These are phyloP conservation scores for Galeopsis tetrahit DNA, from an alignment of 257 asterid genomes.

Conservation along the genomic window DNA sequence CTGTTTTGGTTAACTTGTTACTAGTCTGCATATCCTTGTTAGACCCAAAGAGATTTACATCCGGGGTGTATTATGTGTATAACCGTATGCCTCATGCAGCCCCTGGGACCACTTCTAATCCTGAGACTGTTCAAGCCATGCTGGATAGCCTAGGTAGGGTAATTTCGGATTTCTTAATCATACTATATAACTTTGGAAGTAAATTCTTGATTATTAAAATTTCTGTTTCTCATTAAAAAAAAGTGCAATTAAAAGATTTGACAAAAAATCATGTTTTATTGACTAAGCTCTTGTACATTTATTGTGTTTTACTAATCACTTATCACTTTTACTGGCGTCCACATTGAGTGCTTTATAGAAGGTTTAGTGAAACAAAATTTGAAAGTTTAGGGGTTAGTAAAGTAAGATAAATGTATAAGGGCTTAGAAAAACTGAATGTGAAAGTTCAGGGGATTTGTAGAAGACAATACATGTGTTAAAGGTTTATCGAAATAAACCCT, in stretches of 20 bases:
- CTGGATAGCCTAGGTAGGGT: slow-evolving; percentile 70
- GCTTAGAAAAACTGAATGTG: too few species aligned
- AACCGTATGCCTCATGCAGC: slow-evolving; percentile 59
- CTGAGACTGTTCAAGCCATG: slow-evolving; percentile 77
- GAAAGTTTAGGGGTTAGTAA: not conserved
- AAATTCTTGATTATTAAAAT: not conserved
- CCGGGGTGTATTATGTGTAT: slow-evolving; percentile 71
- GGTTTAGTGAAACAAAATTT: not conserved
- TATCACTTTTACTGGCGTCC: not conserved
- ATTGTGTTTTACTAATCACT: too few species aligned
- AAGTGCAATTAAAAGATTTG: not conserved
- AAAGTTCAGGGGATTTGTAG: not conserved
- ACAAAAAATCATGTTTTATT: slow-evolving; percentile 11
- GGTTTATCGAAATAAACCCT: not conserved
- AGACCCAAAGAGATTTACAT: slow-evolving; percentile 76
- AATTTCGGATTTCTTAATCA: slow-evolving; percentile 19
- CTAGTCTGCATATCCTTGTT: slow-evolving; percentile 77
- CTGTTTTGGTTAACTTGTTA: slow-evolving; percentile 74
- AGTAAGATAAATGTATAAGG: too few species aligned
- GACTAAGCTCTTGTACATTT: not conserved
- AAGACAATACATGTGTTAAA: not conserved
- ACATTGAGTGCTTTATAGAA: not conserved
- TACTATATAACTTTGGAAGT: slow-evolving; percentile 18
- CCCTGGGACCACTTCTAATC: slow-evolving; percentile 52
- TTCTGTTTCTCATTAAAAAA: not conserved